These are phyloP conservation scores for Linnemannia exigua DNA, from an alignment of 192 early-diverging fungal species.

Conservation along the genomic window DNA sequence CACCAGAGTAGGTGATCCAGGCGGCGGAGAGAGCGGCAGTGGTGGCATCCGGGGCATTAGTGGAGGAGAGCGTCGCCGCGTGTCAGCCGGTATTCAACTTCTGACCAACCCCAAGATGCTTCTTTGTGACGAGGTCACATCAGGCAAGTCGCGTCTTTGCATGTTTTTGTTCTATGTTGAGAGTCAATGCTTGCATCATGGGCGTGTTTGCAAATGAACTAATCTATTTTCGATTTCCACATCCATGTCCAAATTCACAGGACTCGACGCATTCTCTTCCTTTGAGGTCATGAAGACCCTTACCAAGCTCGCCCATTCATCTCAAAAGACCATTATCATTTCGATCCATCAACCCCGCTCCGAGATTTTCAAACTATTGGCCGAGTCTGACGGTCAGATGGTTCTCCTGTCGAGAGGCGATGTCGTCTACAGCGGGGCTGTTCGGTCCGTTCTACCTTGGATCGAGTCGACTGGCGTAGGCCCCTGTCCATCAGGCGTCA, in stretches of 20 bases:
- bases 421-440: conserved; percentile 51
- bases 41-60: conserved; percentile 75
- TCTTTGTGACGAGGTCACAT: conserved; percentile 82
- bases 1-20: conserved; percentile 75
- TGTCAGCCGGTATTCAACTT: conserved; percentile 79
- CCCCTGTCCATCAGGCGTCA: conserved; percentile 42
- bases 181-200: too few species aligned
- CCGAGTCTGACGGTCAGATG: conserved; percentile 55
- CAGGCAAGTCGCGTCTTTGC: conserved; percentile 53
- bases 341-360: conserved; percentile 94
- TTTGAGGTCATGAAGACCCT: conserved; percentile 57
- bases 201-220: background rate
- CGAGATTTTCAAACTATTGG: conserved; percentile 82
- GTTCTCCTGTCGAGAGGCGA: conserved; percentile 47
- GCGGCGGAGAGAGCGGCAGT: conserved; percentile 52
- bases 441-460: conserved; percentile 47
- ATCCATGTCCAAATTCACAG: conserved; percentile 4
- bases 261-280: conserved; percentile 50
- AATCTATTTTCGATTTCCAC: background rate
- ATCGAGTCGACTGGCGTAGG: conserved; percentile 38
- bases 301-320: conserved; percentile 43
- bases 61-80: conserved; percentile 83
- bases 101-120: conserved; percentile 78
- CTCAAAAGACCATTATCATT: conserved; percentile 79
- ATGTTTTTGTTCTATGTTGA: background rate